Evolutionary conservation across 495 filamentous ascomycete genomes (phyloP), one percentile per base, ranked within the genome.

Genomic region (Podospora didyma): DNA sequence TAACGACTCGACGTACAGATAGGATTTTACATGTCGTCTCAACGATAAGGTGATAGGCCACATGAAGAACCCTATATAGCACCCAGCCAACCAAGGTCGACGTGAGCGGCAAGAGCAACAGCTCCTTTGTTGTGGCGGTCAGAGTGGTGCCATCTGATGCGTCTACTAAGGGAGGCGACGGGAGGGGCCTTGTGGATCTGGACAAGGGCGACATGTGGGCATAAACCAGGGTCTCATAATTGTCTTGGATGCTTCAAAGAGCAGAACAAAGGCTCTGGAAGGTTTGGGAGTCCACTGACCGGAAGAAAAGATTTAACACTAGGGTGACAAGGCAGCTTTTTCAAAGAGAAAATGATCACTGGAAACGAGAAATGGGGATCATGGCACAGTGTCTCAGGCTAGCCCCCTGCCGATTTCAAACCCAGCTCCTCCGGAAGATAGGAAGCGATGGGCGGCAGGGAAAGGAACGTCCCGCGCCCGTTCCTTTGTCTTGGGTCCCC

Each of bases 401-500:
- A n/a, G 9, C 26, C 26, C 39, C 39, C 12, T 7, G 7, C 39
- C 9, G 39, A 42, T 42, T 42, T 42, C 39, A 42, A 42, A 42
- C 39, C 39, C 39, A 42, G 39, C n/a, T 42, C n/a, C 39, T 1
- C n/a, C 37, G 22, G 16, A 23, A 51, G 49, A 26, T 26, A 37
- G 34, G n/a, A 44, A 45, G 23, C 4, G 42, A 47, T 49, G 35
- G 31, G 48, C 42, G 44, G 50, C 44, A 57, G 23, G 52, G 37
- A 53, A 51, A 56, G 61, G 61, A 55, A 60, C 61, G 57, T 60
- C 57, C 57, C 57, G 61, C 51, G 34, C 54, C 61, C 56, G 49
- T 46, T 51, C 49, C 61, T 49, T 49, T 48, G 46, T 44, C 44
- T 54, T 54, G 61, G 49, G 49, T 20, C 58, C n/a, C 42, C 46